Evolutionary conservation across 345 rosid species (phyloP), one percentile per base, ranked within the genome.

Genomic region (Gossypium ekmanianum): DNA sequence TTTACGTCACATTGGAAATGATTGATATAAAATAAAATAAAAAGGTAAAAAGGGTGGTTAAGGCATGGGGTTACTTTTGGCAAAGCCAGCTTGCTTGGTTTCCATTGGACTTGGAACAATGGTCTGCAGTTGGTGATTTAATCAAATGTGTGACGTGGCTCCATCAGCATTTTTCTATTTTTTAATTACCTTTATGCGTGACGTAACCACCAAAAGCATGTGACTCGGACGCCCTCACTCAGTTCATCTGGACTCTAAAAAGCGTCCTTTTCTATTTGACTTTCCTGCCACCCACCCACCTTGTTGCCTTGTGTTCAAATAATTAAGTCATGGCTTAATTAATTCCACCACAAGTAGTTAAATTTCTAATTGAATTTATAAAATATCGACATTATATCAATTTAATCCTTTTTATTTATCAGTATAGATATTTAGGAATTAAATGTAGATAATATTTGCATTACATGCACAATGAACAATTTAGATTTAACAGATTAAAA

Each of bases 101-200:
- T 69, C 73, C 45, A 50, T 9, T 16, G 45, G 73, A 39, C 45
- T 69, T 16, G 24, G 73, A 51, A 17, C 51, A 29, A 18, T 55
- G 63, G 63, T 71, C 62, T 71, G 74, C 74, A 11, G 62, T 39
- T 71, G 61, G 74, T 71, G 39, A 71, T 71, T 71, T 34, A 39
- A 71, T 71, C 55, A 52, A 55, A 39, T 29, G 26, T 17, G 62
- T 71, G 47, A 55, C 63, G 63, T 71, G 74, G 63, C 63, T 71
- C 9, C 9, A 51, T 51, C 2, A 51, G 24, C 11, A 11, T 10
- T n/a, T 34, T 18, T 39, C n/a, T 18, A 18, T 12, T 26, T 55
- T n/a, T 55, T 55, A 55, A 6, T 54, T 17, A 57, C 5, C 62
- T 57, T 57, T 22, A 9, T 57, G 13, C 62, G 62, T 57, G 34